Evolutionary conservation across 208 protist genomes (phyloP).

Genomic region (Wallacemonas rigidus): DNA sequence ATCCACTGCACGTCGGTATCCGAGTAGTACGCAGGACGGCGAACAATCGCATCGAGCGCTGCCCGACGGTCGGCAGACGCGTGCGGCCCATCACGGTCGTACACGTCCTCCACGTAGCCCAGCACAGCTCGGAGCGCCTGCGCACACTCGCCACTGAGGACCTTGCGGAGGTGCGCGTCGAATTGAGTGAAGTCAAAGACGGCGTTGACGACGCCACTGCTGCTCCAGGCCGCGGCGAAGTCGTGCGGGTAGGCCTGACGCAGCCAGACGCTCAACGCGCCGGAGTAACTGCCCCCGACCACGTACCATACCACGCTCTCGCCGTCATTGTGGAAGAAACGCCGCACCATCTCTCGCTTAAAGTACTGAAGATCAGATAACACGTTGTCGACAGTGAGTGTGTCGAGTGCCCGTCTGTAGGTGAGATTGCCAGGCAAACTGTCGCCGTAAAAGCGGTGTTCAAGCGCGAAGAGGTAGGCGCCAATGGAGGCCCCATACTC

Average conservation of each 20-base stretch:
- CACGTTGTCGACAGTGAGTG: constrained; percentile 44
- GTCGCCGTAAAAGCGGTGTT: constrained; percentile 68
- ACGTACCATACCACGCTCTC: constrained; percentile 33
- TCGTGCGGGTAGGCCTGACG: constrained; percentile 33
- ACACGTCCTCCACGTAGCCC: constrained; percentile 27
- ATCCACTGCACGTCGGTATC: constrained; percentile 50
- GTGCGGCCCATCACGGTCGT: neutral
- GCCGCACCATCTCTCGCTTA: constrained; percentile 23
- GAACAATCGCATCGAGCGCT: constrained; percentile 20
- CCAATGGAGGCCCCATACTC: constrained; percentile 21
- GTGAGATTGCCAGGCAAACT: constrained; percentile 39
- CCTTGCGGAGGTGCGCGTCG: constrained; percentile 39
- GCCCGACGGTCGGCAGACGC: constrained; percentile 10
- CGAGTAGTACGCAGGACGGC: constrained; percentile 39
- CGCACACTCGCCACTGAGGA: constrained; percentile 29
- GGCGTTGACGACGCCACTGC: constrained; percentile 45
- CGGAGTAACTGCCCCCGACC: constrained; percentile 50
- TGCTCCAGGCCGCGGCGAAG: constrained; percentile 46
- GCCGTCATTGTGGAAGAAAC: constrained; percentile 16
- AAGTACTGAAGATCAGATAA: constrained; percentile 43
- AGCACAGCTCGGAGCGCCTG: constrained; percentile 28
- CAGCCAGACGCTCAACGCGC: constrained; percentile 46
- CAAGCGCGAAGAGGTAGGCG: constrained; percentile 38
- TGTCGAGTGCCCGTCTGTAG: constrained; percentile 23
- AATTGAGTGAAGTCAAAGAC: constrained; percentile 49